These are phyloP conservation scores for Decorospora gaudefroyi DNA, from an alignment of 2,329 filamentous ascomycete genomes.

Conservation along the genomic window DNA sequence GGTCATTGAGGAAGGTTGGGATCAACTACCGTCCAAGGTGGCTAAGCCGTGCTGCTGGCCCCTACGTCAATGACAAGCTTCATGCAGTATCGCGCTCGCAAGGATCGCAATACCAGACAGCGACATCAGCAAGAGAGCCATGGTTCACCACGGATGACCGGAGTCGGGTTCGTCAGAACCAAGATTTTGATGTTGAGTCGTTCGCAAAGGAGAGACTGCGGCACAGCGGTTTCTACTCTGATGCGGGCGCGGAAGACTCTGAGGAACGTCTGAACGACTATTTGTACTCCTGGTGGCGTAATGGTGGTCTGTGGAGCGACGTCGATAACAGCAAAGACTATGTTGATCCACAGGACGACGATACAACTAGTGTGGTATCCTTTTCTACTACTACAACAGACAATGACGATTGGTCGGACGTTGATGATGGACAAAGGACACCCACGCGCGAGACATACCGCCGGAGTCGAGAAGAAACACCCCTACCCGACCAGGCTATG, in stretches of 20 bases:
- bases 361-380: conserved; percentile 81
- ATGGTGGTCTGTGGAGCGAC: conserved; percentile 82
- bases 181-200: conserved; percentile 72
- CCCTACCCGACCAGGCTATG: conserved; percentile 55
- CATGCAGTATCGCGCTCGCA: conserved; percentile 9
- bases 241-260: conserved; percentile 41
- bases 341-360: conserved; percentile 66
- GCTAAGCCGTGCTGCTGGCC: conserved; percentile 60
- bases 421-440: conserved; percentile 63
- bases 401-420: conserved; percentile 47
- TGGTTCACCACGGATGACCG: conserved; percentile 36
- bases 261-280: conserved; percentile 72
- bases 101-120: conserved; percentile 1
- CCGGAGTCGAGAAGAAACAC: conserved; percentile 57
- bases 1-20: conserved; percentile 62
- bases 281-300: conserved; percentile 83
- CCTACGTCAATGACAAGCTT: conserved; percentile 36
- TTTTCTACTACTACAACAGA: conserved; percentile 59
- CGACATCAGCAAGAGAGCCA: conserved; percentile 20
- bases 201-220: conserved; percentile 70
- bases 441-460: conserved; percentile 71
- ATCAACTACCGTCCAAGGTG: conserved; percentile 67
- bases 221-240: conserved; percentile 38
- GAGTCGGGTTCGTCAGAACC: conserved; percentile 26
- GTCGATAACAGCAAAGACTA: conserved; percentile 83